Percentiles rank a stretch among this genome's conserved stretches.
Evolutionary conservation across 1,284 basidiomycete species (phyloP).

Genomic region (Tetrapyrgos nigripes): DNA sequence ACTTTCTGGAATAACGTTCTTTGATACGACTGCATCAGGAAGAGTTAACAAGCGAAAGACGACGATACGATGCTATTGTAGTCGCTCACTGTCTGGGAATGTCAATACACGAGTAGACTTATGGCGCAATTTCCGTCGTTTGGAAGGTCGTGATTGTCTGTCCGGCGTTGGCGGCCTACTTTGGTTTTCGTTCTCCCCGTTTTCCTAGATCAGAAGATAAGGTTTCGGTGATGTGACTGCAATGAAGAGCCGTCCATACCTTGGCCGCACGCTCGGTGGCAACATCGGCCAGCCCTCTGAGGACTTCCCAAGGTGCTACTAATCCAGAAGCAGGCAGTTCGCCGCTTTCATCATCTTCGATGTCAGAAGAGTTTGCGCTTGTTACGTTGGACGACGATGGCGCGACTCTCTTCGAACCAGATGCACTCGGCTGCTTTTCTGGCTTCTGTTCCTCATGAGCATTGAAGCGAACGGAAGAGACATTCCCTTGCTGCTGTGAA

Average conservation of each 20-base stretch:
- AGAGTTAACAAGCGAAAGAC: slow-evolving; percentile 13
- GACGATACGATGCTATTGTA: slow-evolving; percentile 17
- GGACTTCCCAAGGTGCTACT: slow-evolving; percentile 84
- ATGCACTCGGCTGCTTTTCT: slow-evolving; percentile 34
- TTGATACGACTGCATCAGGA: slow-evolving; percentile 68
- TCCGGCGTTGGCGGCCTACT: slow-evolving; percentile 77
- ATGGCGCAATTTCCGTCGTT: slow-evolving; percentile 74
- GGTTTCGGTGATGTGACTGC: too few relatives aligned
- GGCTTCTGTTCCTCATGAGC: slow-evolving; percentile 31
- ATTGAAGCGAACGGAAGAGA: slow-evolving; percentile 67
- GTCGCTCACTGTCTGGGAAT: slow-evolving; percentile 70
- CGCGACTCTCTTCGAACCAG: slow-evolving; percentile 63
- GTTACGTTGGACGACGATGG: slow-evolving; percentile 67
- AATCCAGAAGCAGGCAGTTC: slow-evolving; percentile 83
- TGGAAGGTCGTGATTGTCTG: slow-evolving; percentile 65
- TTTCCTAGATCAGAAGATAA: slow-evolving; percentile 64
- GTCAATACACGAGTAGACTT: slow-evolving; percentile 54
- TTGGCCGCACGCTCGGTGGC: slow-evolving; percentile 79
- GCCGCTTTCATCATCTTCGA: slow-evolving; percentile 73
- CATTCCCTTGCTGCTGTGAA: slow-evolving; percentile 52
- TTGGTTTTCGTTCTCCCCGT: slow-evolving; percentile 75
- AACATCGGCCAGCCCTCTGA: slow-evolving; percentile 80
- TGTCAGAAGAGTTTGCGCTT: slow-evolving; percentile 79
- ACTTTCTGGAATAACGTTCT: slow-evolving; percentile 77
- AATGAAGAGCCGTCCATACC: slow-evolving; percentile 46